These are phyloP conservation scores for Gaillardinia entomophila DNA, from an alignment of 805 yeast genomes.

Conservation along the genomic window DNA sequence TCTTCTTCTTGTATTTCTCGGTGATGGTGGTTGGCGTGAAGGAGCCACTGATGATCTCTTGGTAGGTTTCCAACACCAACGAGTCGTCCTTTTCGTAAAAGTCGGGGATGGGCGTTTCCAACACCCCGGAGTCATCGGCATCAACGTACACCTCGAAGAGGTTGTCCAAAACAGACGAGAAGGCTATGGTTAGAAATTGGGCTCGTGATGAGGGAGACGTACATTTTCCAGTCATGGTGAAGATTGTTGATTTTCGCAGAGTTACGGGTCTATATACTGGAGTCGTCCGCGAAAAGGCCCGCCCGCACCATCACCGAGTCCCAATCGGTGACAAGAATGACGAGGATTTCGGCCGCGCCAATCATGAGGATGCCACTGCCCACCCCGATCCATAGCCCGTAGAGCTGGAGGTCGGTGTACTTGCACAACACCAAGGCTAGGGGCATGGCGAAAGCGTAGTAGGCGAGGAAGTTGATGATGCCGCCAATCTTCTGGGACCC, in stretches of 20 bases:
- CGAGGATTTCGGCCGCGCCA: constrained; percentile 42
- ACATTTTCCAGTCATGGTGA: too few species aligned
- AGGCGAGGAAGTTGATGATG: constrained; percentile 58
- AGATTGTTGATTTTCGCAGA: too few species aligned
- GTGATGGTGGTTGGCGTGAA: constrained; percentile 34
- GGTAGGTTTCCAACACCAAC: constrained; percentile 39
- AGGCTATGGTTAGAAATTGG: too few species aligned
- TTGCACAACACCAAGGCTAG: constrained; percentile 53
- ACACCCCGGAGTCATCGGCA: constrained; percentile 21
- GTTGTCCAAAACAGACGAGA: too few species aligned
- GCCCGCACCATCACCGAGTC: constrained; percentile 34
- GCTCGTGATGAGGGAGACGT: too few species aligned
- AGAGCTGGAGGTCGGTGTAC: constrained; percentile 37
- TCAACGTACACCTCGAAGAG: constrained; percentile 18
- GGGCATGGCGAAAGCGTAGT: constrained; percentile 69
- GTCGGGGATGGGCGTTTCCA: constrained; percentile 32
- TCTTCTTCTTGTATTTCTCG: constrained; percentile 29
- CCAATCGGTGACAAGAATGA: constrained; percentile 51
- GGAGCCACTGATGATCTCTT: constrained; percentile 16
- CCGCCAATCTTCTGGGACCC: constrained; percentile 76
- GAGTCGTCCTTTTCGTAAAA: constrained; percentile 44
- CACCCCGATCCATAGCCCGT: constrained; percentile 72
- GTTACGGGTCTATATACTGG: too few species aligned
- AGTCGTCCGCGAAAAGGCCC: constrained; percentile 15
- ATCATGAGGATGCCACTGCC: constrained; percentile 58